These are phyloP conservation scores for Punica granatum DNA, from an alignment of 345 rosid genomes.

Conservation along the genomic window DNA sequence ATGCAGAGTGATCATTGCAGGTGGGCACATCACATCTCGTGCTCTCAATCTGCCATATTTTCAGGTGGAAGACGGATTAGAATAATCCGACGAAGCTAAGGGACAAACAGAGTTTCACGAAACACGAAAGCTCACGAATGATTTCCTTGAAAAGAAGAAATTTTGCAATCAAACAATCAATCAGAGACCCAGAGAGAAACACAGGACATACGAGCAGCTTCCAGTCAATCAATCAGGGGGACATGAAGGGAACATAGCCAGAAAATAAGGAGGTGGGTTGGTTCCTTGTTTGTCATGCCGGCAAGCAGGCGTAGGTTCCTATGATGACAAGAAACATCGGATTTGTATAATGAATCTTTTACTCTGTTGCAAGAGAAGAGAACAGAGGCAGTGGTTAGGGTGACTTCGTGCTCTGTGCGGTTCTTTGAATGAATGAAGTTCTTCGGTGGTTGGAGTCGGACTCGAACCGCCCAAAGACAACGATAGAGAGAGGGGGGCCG, in stretches of 20 bases:
- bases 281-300: background rate
- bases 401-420: slow-evolving; percentile 1
- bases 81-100: background rate
- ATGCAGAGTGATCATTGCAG: background rate
- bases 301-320: background rate
- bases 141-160: background rate
- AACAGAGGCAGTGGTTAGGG: background rate
- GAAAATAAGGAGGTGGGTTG: background rate
- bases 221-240: slow-evolving; percentile 1
- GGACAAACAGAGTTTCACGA: background rate
- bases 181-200: background rate
- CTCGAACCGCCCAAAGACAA: background rate
- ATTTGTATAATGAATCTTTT: background rate
- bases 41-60: background rate
- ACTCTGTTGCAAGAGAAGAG: background rate
- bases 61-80: background rate
- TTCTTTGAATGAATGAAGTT: background rate
- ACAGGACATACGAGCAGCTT: background rate
- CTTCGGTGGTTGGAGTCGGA: background rate
- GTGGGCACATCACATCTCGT: background rate
- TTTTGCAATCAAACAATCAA: background rate
- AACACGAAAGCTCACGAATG: background rate
- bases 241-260: background rate
- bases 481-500: background rate
- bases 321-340: background rate